These are phyloP conservation scores for Saturnispora sanitii DNA, from an alignment of 805 yeast genomes.

Conservation along the genomic window DNA sequence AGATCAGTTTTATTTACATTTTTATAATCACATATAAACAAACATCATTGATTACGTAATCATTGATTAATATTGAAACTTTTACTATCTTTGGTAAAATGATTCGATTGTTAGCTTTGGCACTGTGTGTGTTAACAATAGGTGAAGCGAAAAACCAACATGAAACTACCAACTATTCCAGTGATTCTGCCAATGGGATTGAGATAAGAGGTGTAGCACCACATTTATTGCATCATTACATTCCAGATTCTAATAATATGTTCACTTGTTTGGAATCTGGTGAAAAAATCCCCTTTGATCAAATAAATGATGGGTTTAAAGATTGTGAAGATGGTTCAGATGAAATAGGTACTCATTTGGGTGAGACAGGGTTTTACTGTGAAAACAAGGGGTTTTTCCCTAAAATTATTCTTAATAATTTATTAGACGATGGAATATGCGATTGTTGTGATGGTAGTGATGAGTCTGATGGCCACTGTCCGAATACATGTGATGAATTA, in stretches of 20 bases:
- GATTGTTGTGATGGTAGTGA: conserved; percentile 98
- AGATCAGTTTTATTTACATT: too few species aligned
- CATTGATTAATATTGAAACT: too few species aligned
- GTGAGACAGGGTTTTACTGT: conserved; percentile 61
- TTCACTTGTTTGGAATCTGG: conserved; percentile 71
- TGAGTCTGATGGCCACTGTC: conserved; percentile 51
- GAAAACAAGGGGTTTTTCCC: conserved; percentile 63
- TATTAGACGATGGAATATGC: conserved; percentile 85
- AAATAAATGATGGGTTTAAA: conserved; percentile 81
- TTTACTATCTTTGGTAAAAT: too few species aligned
- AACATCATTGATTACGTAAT: too few species aligned
- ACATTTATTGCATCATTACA: conserved; percentile 34
- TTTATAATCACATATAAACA: too few species aligned
- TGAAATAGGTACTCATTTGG: conserved; percentile 92
- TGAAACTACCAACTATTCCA: too few species aligned
- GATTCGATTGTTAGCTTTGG: too few species aligned
- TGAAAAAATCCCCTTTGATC: conserved; percentile 48
- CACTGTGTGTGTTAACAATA: too few species aligned
- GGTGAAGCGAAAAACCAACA: too few species aligned
- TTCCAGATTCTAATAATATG: conserved; percentile 38
- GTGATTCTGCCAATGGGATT: too few species aligned
- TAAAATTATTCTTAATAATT: conserved; percentile 49
- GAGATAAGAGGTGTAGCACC: conserved; percentile 30
- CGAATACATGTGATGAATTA: conserved; percentile 45
- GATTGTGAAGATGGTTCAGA: conserved; percentile 98